These are phyloP conservation scores for Trichoderma asperelloides DNA, from an alignment of 495 filamentous ascomycete genomes.

Conservation along the genomic window DNA sequence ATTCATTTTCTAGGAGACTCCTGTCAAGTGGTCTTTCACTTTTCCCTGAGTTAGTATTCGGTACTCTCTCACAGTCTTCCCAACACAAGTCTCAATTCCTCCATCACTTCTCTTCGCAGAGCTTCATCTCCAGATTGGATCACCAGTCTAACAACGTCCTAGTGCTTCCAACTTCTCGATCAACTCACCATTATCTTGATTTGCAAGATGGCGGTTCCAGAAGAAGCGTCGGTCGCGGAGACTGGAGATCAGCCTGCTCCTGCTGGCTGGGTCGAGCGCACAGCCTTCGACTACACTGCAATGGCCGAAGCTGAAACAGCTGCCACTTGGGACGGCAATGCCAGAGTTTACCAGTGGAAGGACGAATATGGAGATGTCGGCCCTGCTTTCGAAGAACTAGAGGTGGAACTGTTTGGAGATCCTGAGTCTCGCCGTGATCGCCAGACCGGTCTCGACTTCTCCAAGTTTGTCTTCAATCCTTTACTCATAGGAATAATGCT, in stretches of 20 bases:
- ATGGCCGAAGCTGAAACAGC: conserved; percentile 27
- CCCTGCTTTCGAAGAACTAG: conserved; percentile 56
- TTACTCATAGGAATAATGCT: not conserved
- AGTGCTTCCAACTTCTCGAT: not conserved
- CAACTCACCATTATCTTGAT: not conserved
- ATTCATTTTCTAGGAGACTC: not conserved
- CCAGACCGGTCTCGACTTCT: conserved; percentile 33
- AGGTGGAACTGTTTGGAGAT: conserved; percentile 60
- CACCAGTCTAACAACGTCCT: not conserved
- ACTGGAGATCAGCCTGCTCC: conserved; percentile 16
- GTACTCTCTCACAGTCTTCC: not conserved
- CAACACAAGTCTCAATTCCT: not conserved
- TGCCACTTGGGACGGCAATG: conserved; percentile 35
- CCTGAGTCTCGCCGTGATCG: conserved; percentile 22
- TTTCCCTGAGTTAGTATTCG: not conserved
- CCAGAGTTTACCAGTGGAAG: conserved; percentile 69
- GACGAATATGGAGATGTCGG: conserved; percentile 81
- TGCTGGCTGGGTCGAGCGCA: conserved; percentile 44
- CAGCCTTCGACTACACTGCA: conserved; percentile 21
- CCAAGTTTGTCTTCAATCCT: conserved; percentile 27
- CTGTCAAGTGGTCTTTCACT: not conserved
- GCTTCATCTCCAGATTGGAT: not conserved
- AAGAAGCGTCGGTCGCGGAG: conserved; percentile 27
- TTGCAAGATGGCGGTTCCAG: conserved; percentile 20
- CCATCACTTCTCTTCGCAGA: not conserved